A percentile compares a stretch with the other conserved stretches of the same genome.
Evolutionary conservation across 306 rosid genomes (phyloP).

Genomic region (Argentina anserina): DNA sequence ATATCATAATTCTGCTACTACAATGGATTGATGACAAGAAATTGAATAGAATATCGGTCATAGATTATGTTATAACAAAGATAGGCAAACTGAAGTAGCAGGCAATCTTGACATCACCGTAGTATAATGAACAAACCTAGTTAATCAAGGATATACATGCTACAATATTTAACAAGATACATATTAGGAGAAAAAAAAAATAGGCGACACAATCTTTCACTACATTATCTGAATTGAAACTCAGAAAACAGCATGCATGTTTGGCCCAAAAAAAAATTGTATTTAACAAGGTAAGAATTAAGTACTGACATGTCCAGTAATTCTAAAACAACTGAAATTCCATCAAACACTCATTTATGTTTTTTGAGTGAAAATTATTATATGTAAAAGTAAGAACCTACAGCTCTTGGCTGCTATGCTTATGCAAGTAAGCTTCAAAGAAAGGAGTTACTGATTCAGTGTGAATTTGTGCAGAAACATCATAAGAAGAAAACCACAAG

Average conservation of each 20-base stretch:
- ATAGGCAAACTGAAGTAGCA: neutral
- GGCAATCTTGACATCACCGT: neutral
- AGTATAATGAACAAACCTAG: neutral
- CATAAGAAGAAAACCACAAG: neutral
- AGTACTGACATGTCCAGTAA: neutral
- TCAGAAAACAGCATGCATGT: neutral
- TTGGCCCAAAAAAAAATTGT: neutral
- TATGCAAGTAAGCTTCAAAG: neutral
- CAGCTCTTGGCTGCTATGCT: neutral
- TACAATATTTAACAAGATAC: conserved; percentile 5
- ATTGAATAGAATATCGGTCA: neutral
- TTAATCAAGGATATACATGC: neutral
- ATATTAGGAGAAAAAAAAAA: neutral
- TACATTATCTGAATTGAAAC: neutral
- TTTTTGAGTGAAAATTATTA: neutral
- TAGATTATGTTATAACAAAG: neutral
- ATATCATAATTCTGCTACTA: neutral
- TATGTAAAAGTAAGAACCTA: neutral
- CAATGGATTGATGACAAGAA: neutral
- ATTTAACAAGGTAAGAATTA: neutral
- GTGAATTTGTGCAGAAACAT: neutral
- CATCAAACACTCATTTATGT: neutral
- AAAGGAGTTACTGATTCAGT: conserved; percentile 4
- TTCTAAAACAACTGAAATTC: neutral
- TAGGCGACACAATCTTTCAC: neutral